These are phyloP conservation scores for Gymnopus androsaceus DNA, from an alignment of 1,284 basidiomycete species.

Conservation along the genomic window DNA sequence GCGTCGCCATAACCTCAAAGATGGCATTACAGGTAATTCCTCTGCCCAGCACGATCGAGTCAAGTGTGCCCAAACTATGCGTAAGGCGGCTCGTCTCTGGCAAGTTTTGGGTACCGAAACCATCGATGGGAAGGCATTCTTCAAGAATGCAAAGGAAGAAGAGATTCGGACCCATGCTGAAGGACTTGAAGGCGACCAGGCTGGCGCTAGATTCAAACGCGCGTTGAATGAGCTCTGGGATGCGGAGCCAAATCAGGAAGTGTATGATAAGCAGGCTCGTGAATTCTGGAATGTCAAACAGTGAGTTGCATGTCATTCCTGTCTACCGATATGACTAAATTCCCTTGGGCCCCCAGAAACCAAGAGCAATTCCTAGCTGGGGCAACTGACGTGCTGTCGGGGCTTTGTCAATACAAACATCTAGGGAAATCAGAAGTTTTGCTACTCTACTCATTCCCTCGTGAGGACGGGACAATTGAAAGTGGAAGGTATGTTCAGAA, in stretches of 20 bases:
- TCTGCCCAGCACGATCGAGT: neutral
- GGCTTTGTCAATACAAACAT: neutral
- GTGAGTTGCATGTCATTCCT: neutral
- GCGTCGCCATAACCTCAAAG: neutral
- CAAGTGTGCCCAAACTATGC: neutral
- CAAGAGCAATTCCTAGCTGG: slow-evolving; percentile 1
- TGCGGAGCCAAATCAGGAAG: neutral
- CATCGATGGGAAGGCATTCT: slow-evolving; percentile 1
- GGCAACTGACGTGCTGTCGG: neutral
- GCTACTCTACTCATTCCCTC: neutral
- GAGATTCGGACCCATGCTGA: neutral
- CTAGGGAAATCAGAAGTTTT: neutral
- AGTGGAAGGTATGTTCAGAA: neutral
- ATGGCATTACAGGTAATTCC: neutral
- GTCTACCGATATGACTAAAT: neutral
- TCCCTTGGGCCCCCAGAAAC: neutral
- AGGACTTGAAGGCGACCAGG: neutral
- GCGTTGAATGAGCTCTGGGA: neutral
- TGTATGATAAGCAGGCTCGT: neutral
- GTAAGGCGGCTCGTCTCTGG: neutral
- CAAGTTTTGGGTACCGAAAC: neutral
- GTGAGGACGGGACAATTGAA: neutral
- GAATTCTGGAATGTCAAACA: neutral
- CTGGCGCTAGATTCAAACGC: neutral
- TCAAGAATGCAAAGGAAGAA: neutral